phyloP scores from a whole-genome alignment of 2,329 filamentous ascomycete species.

The Penicillium sp. region DNA sequence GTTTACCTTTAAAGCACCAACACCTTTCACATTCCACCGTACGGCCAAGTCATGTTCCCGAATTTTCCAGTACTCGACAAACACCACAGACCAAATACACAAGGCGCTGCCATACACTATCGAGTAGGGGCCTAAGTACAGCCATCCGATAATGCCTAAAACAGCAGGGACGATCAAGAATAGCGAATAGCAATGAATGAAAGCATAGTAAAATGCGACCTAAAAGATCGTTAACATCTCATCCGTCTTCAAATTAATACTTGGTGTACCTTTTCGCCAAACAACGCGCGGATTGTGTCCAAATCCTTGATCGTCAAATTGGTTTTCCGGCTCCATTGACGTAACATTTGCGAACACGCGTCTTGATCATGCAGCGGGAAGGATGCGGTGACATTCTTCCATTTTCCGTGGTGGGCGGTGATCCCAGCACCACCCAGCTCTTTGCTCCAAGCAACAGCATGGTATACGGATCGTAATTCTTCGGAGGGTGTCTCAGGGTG shows the following conservation, averaged over 20 bases:
- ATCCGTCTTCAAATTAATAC: neutral
- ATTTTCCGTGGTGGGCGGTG: conserved; percentile 66
- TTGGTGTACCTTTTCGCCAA: conserved; percentile 64
- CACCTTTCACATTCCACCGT: conserved; percentile 84
- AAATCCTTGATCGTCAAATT: conserved; percentile 67
- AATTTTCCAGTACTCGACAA: conserved; percentile 95
- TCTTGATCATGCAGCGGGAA: conserved; percentile 77
- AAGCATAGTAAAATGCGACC: conserved; percentile 95
- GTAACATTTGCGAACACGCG: conserved; percentile 75
- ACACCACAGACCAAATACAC: conserved; percentile 83
- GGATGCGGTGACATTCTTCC: conserved; percentile 73
- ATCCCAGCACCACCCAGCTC: conserved; percentile 79
- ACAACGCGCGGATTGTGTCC: conserved; percentile 72
- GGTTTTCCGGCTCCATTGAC: conserved; percentile 66
- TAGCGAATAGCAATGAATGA: conserved; percentile 84
- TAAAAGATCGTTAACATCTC: conserved; percentile 23
- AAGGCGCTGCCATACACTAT: conserved; percentile 75
- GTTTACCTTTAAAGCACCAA: conserved; percentile 76
- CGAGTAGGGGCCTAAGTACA: conserved; percentile 83
- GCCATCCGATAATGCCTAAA: conserved; percentile 75
- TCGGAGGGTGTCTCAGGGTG: conserved; percentile 87
- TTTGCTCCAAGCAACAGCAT: conserved; percentile 73
- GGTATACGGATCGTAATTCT: conserved; percentile 80
- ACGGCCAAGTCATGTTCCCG: conserved; percentile 84
- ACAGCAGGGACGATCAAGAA: conserved; percentile 81